These are phyloP conservation scores for Wickerhamomyces chaumierensis DNA, from an alignment of 805 yeast species.

Conservation along the genomic window DNA sequence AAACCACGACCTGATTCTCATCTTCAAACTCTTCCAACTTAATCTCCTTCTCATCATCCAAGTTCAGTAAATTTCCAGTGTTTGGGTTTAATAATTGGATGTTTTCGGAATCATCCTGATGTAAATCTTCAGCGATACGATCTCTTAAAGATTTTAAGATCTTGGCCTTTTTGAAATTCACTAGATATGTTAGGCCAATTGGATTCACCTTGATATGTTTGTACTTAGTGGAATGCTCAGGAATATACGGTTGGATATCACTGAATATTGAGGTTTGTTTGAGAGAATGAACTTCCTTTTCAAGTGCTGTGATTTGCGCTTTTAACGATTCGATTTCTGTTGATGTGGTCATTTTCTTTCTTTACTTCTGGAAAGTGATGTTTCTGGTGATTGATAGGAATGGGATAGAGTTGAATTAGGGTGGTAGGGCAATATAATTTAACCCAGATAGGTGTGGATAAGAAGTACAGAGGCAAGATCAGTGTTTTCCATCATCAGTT, in stretches of 20 bases:
- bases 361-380: too few species aligned
- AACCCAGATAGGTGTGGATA: too few species aligned
- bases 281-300: constrained; percentile 13
- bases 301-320: constrained; percentile 8
- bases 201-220: constrained; percentile 11
- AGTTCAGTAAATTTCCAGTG: constrained; percentile 8
- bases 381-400: too few species aligned
- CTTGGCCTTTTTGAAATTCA: constrained; percentile 9
- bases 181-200: constrained; percentile 10
- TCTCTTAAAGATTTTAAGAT: constrained; percentile 9
- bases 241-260: constrained; percentile 15
- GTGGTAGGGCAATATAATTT: too few species aligned
- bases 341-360: too few species aligned
- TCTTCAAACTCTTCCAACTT: constrained; percentile 7
- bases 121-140: constrained; percentile 14
- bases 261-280: constrained; percentile 15
- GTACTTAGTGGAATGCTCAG: constrained; percentile 10
- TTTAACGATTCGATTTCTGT: constrained; percentile 3
- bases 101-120: constrained; percentile 6
- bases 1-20: constrained; percentile 6
- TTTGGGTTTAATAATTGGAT: constrained; percentile 12
- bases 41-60: constrained; percentile 4
- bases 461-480: too few species aligned
- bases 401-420: too few species aligned
- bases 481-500: too few species aligned